Base-by-base conservation (phyloP, 2,329 filamentous ascomycete genomes). In the Fusarium praegraminearum region DNA sequence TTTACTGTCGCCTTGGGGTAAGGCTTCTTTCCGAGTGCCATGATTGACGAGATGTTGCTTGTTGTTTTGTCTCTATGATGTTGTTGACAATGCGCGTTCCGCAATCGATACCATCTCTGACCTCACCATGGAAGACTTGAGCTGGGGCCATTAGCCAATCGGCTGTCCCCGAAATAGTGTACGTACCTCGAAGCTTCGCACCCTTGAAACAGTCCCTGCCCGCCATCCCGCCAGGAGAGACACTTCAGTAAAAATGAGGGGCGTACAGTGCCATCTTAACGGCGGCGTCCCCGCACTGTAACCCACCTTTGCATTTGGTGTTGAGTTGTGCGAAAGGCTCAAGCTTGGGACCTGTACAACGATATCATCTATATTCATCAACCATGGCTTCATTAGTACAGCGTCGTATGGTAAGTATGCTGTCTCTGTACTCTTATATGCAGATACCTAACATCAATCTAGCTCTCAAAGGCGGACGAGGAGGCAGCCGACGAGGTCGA, bases 401-500 rank as follows among this genome's bases (percentile, higher is more conserved):
- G 76, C 83, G 85, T 71, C 87, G 87, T 65, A 90, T 90, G 88
- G 87, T 89, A 79, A 73, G 80, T 67, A 20, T 3, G 4, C 5
- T 1, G 0, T 12, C 1, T 5, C 22, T 2, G 18, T 0, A 3
- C 2, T 3, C n/a, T 5, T 16, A 26, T 13, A 2, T 8, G 20
- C 44, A 5, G 35, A 4, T 40, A 33, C 40, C 70, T 77, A 30
- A 76, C 65, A 26, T 7, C 33, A 32, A 30, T 45, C 26, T 77
- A 98, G 96, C 91, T 99, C 73, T 93, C 93, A 46, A 97, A 93
- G 78, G 95, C 97, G 79, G 95, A 98, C 76, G 96, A 99, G 81
- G 91, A 90, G 62, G 85, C 90, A 22, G 87, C 89, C 66, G 92
- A 96, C 72, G 96, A 99, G 78, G 91, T 94, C 75, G 93, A 98